A percentile compares a stretch with the other conserved stretches of the same genome.
Conservation (phyloP, 306 rosid genomes). For the Morella rubra region DNA sequence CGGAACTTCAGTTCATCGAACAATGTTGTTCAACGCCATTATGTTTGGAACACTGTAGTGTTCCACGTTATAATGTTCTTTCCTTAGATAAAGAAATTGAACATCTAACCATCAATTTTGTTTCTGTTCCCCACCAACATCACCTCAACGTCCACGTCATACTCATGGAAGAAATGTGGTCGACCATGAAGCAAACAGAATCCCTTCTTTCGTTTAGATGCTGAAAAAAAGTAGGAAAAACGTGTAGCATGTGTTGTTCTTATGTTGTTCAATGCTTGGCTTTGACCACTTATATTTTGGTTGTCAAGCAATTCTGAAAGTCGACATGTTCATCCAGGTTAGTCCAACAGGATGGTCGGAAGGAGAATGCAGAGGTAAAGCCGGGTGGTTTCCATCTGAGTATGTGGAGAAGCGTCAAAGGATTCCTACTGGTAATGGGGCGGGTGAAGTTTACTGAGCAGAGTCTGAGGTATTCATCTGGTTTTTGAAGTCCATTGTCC, state of each 20-base stretch:
- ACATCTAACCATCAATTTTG: background rate
- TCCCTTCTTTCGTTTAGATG: background rate
- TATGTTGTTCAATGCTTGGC: background rate
- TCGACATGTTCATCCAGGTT: constrained; percentile 48
- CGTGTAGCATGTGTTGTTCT: background rate
- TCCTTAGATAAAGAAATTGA: background rate
- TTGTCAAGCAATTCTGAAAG: constrained; percentile 18
- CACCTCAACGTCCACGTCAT: background rate
- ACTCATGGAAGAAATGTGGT: background rate
- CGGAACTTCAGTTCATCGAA: background rate
- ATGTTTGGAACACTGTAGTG: background rate
- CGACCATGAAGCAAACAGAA: background rate
- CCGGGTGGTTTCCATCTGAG: constrained; percentile 93
- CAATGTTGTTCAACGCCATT: too few relatives aligned
- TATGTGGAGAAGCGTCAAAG: constrained; percentile 85
- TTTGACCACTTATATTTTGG: background rate
- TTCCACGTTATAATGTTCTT: background rate
- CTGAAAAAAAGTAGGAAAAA: background rate
- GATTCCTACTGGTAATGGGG: constrained; percentile 51
- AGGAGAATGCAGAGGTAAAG: constrained; percentile 89
- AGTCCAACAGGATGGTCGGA: constrained; percentile 89
- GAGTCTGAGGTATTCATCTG: constrained; percentile 12
- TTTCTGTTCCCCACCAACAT: background rate
- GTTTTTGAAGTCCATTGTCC: constrained; percentile 17
- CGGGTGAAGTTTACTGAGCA: constrained; percentile 58